Base-by-base conservation (phyloP, 2,329 filamentous ascomycete species). In the Colletotrichum sp. region DNA sequence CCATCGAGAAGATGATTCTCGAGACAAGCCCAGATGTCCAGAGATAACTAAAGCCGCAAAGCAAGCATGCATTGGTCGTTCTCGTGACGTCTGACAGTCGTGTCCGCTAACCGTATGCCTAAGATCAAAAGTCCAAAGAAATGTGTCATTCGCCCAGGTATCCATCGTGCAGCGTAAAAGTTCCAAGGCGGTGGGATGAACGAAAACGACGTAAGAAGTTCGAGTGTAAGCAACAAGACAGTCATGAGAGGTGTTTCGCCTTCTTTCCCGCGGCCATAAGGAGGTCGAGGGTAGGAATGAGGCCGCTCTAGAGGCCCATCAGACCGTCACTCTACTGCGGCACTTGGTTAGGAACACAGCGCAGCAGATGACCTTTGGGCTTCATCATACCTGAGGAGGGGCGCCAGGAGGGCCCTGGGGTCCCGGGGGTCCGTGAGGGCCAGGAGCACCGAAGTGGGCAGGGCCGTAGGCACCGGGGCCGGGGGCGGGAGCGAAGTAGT, bases 361-460 rank as follows among this genome's bases (percentile, higher is more conserved):
- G 9, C 25, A 8, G 16, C 62, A 22, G 5, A 19, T 16, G 36
- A 19, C 34, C 44, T 22, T 22, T 22, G 44, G 12, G 6, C 12
- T 44, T 22, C 32, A 34, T 34, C 66, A 29, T 77, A 71, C 75
- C 75, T 75, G 75, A 67, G 75, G 82, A 77, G 83, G 84, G 44
- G 83, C 86, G 68, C 81, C 82, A 75, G 85, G 84, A 64, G 83
- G 84, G 61, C 82, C 84, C 76, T 84, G 83, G 67, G 83, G 81
- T 69, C 79, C 77, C 65, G 82, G 84, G 59, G 80, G 86, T 49
- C 86, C 87, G 79, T 88, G 87, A 25, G 87, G 86, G 78, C 86
- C 87, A 22, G 87, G 86, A 78, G 85, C 87, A 68, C 87, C 87
- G 80, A 89, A 89, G 77, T 87, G 87, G 78, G 85, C 86, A 77